Conservation (phyloP, 495 filamentous ascomycete genomes). For the Penicillium arizonense region DNA sequence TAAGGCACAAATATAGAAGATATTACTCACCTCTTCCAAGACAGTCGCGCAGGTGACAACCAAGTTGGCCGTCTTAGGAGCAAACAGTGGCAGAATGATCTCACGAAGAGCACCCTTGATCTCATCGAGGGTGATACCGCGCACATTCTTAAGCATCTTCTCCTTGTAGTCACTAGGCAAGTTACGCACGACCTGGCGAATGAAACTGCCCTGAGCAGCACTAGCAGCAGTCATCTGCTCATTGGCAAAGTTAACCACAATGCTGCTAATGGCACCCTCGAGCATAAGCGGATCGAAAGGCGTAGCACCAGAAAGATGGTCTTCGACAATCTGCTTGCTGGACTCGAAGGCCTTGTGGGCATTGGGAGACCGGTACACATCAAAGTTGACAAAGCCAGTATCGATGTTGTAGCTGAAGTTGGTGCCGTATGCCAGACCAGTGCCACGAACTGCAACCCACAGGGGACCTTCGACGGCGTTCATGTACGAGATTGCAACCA, state of each 20-base stretch:
- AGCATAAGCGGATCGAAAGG: conserved; percentile 77
- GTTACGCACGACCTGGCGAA: conserved; percentile 73
- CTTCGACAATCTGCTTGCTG: conserved; percentile 70
- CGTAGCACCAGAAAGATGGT: conserved; percentile 56
- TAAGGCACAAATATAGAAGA: not conserved
- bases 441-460: conserved; percentile 88
- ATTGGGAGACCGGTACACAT: conserved; percentile 86
- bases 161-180: conserved; percentile 77
- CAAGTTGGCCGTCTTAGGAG: conserved; percentile 72
- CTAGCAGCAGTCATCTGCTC: conserved; percentile 78
- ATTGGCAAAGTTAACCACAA: conserved; percentile 81
- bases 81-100: conserved; percentile 75
- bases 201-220: conserved; percentile 79
- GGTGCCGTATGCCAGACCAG: conserved; percentile 86
- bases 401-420: conserved; percentile 72
- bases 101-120: conserved; percentile 73
- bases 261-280: conserved; percentile 85
- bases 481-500: conserved; percentile 87
- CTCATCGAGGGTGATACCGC: conserved; percentile 72
- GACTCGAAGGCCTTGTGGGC: conserved; percentile 82
- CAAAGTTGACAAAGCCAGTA: conserved; percentile 74
- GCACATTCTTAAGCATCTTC: conserved; percentile 71
- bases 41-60: conserved; percentile 85
- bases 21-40: conserved; percentile 70
- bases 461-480: conserved; percentile 92